These are phyloP conservation scores for Oropetium thomaeum DNA, from an alignment of 176 grass and related monocot genomes.

Conservation along the genomic window DNA sequence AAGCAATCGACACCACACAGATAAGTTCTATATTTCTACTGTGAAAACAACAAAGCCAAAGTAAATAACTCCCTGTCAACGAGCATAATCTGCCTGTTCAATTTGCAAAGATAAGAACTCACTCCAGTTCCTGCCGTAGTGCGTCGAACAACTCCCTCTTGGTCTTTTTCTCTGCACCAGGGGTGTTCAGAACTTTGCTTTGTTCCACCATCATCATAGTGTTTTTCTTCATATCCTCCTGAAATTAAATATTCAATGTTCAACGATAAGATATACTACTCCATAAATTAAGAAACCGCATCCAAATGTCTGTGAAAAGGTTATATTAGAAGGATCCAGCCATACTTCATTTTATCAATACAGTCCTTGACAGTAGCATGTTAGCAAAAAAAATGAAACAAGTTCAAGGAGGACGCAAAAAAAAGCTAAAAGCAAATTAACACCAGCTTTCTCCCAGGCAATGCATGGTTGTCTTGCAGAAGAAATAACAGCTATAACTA, in stretches of 20 bases:
- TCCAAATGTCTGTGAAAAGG: conserved; percentile 1
- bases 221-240: conserved; percentile 99
- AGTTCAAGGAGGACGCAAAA: neutral
- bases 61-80: neutral
- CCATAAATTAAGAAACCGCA: neutral
- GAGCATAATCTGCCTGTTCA: conserved; percentile 8
- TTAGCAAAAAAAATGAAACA: neutral
- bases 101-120: conserved; percentile 21
- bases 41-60: neutral
- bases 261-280: neutral
- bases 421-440: neutral
- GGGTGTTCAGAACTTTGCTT: conserved; percentile 87
- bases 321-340: neutral
- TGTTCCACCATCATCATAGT: conserved; percentile 99
- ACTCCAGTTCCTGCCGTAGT: conserved; percentile 88
- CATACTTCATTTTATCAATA: neutral
- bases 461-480: neutral
- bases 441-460: neutral
- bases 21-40: neutral
- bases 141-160: conserved; percentile 94
- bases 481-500: neutral
- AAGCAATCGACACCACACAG: neutral
- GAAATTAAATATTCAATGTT: conserved; percentile 20
- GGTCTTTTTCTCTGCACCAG: conserved; percentile 91
- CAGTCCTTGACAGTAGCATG: neutral